phyloP scores from a whole-genome alignment of 202 grass and related monocot species.

The Zizania palustris region DNA sequence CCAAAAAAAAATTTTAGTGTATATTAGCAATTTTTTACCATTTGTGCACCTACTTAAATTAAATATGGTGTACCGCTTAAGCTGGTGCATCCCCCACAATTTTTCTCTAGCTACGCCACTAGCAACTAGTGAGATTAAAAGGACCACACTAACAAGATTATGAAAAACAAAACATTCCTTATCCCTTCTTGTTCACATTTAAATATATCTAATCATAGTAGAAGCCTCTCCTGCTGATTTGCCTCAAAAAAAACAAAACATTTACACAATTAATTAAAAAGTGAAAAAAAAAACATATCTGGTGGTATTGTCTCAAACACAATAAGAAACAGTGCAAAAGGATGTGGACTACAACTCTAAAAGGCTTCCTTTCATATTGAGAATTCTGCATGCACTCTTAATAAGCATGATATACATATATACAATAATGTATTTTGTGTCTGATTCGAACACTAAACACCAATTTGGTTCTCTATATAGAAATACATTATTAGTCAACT shows the following conservation, averaged over 20 bases:
- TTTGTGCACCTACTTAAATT: too few species aligned
- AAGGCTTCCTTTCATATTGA: too few species aligned
- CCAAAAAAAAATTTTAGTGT: too few species aligned
- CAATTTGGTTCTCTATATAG: background rate
- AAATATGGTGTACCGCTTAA: too few species aligned
- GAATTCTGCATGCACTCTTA: background rate
- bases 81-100: too few species aligned
- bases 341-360: background rate
- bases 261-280: background rate
- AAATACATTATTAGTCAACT: slow-evolving; percentile 8
- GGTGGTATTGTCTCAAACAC: background rate
- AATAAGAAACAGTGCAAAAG: background rate
- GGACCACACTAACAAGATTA: background rate
- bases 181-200: too few species aligned
- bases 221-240: too few species aligned
- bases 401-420: background rate
- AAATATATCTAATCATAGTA: too few species aligned
- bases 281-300: background rate
- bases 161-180: background rate
- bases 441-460: background rate
- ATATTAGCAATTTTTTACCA: too few species aligned
- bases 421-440: background rate
- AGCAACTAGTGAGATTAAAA: background rate
- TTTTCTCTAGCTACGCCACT: too few species aligned
- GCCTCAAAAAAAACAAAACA: background rate